Evolutionary conservation across 805 yeast species (phyloP).

Genomic region (Myxozyma vanderwaltii): DNA sequence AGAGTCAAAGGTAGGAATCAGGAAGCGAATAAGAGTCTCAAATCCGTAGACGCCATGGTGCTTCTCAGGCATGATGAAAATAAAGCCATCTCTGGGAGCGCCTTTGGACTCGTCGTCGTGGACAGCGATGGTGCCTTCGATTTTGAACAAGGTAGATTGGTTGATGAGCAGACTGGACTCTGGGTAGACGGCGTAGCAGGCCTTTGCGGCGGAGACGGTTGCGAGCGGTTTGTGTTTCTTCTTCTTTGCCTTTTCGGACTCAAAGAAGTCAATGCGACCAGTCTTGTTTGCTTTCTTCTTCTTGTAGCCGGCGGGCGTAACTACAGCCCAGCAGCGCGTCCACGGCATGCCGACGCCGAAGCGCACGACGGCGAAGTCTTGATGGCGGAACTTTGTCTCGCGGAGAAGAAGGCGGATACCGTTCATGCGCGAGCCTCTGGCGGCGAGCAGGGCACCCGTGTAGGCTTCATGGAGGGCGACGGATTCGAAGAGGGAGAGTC

Average conservation of each 20-base stretch:
- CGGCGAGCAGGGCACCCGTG: conserved; percentile 89
- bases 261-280: conserved; percentile 79
- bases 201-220: conserved; percentile 64
- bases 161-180: conserved; percentile 79
- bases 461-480: conserved; percentile 89
- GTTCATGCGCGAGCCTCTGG: conserved; percentile 84
- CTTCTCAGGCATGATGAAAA: conserved; percentile 79
- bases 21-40: conserved; percentile 80
- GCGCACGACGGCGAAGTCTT: conserved; percentile 92
- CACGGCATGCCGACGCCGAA: conserved; percentile 98
- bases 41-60: conserved; percentile 82
- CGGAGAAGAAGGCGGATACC: conserved; percentile 85
- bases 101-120: conserved; percentile 34
- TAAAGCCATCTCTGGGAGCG: conserved; percentile 57
- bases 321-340: conserved; percentile 90
- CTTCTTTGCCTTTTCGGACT: conserved; percentile 71
- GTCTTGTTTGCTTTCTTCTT: conserved; percentile 47
- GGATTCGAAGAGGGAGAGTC: conserved; percentile 80
- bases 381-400: conserved; percentile 81
- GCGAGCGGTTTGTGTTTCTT: conserved; percentile 73
- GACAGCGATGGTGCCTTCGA: conserved; percentile 63
- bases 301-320: conserved; percentile 57
- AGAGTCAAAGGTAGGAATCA: conserved; percentile 73
- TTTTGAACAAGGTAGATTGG: conserved; percentile 81
- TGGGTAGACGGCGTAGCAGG: conserved; percentile 91